A percentile compares a stretch with the other conserved stretches of the same genome.
These are phyloP conservation scores for Vigna radiata DNA, from an alignment of 306 rosid genomes.

Conservation along the genomic window DNA sequence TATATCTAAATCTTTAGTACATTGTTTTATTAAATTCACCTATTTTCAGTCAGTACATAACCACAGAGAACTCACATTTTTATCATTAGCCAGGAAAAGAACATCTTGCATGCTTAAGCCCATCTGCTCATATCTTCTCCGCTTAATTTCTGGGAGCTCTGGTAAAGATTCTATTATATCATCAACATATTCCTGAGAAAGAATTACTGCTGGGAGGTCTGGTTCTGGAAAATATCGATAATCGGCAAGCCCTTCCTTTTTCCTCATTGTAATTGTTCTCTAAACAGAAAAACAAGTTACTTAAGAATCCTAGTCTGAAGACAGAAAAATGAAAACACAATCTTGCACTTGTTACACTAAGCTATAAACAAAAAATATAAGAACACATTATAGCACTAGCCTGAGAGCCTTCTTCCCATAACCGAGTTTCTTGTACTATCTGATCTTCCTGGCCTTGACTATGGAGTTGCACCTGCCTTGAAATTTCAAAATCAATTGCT, in stretches of 20 bases:
- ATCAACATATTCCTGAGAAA: slow-evolving; percentile 77
- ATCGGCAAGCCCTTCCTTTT: slow-evolving; percentile 97
- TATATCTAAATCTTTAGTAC: neutral
- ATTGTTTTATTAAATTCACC: neutral
- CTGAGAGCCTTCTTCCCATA: slow-evolving; percentile 96
- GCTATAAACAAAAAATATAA: slow-evolving; percentile 39
- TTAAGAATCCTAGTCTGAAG: slow-evolving; percentile 41
- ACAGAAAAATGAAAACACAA: slow-evolving; percentile 42
- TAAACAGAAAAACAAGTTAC: slow-evolving; percentile 46
- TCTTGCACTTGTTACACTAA: slow-evolving; percentile 27
- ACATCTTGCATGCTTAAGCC: slow-evolving; percentile 96
- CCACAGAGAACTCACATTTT: slow-evolving; percentile 65
- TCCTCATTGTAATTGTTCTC: slow-evolving; percentile 97
- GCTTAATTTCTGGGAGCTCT: slow-evolving; percentile 92
- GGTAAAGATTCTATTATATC: slow-evolving; percentile 68
- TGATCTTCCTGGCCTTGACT: slow-evolving; percentile 76
- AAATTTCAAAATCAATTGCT: slow-evolving; percentile 93
- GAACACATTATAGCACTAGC: slow-evolving; percentile 53
- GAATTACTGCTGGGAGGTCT: slow-evolving; percentile 85
- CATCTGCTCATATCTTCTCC: slow-evolving; percentile 83
- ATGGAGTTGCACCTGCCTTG: slow-evolving; percentile 82
- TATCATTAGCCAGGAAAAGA: slow-evolving; percentile 86
- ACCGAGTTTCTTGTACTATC: slow-evolving; percentile 92
- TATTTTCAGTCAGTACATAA: neutral
- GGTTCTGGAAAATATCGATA: slow-evolving; percentile 98